Percentiles rank a stretch among this genome's conserved stretches.
These are phyloP conservation scores for Paramecium pentaurelia DNA, from an alignment of 73 alveolate genomes.

Conservation along the genomic window DNA sequence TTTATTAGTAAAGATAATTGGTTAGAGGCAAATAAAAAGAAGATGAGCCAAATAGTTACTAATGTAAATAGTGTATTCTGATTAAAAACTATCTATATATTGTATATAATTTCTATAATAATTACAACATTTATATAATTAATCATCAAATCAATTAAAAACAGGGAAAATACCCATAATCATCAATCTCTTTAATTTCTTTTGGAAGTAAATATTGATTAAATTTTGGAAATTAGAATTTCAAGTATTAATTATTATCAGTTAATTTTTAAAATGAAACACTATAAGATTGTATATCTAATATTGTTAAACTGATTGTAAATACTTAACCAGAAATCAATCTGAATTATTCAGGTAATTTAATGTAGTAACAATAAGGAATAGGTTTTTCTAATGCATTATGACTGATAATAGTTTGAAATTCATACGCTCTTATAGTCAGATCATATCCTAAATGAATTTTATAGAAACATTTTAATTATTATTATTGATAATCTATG, in stretches of 20 bases:
- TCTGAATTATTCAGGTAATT: not conserved
- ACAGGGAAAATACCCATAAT: not conserved
- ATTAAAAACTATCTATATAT: not conserved
- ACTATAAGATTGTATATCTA: not conserved
- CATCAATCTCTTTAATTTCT: not conserved
- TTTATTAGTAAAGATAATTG: not conserved
- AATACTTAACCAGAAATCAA: not conserved
- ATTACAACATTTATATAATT: not conserved
- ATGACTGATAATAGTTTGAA: not conserved
- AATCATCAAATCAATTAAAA: not conserved
- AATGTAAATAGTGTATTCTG: not conserved
- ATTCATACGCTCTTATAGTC: not conserved
- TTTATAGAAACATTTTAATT: not conserved
- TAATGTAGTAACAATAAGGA: not conserved
- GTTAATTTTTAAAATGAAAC: not conserved
- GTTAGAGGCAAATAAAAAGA: not conserved
- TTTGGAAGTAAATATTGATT: not conserved
- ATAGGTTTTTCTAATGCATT: not conserved
- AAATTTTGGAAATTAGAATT: not conserved
- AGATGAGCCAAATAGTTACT: not conserved
- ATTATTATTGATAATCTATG: not conserved
- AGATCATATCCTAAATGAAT: not conserved
- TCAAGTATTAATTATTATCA: not conserved
- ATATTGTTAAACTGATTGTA: not conserved
- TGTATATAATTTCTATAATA: not conserved